phyloP scores from a whole-genome alignment of 2,329 filamentous ascomycete genomes.

The Penicillium brevicompactum region DNA sequence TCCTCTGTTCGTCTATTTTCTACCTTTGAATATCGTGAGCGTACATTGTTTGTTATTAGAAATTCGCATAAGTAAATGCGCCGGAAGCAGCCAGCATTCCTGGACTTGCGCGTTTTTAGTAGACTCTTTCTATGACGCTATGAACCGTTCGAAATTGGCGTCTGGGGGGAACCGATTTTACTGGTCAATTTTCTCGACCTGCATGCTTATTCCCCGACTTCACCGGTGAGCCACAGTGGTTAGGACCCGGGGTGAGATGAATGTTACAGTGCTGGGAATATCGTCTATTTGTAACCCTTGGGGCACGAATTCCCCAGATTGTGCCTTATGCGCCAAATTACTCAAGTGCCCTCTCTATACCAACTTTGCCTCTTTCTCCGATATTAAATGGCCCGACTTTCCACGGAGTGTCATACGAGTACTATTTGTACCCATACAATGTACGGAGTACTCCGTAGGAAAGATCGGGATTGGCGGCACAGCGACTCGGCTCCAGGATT shows the following conservation, averaged over 20 bases:
- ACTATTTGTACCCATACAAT: neutral
- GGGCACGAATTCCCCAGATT: neutral
- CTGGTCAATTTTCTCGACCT: constrained; percentile 14
- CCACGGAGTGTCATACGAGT: too few relatives aligned
- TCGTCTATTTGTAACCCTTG: too few relatives aligned
- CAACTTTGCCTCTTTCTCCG: neutral
- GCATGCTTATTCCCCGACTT: constrained; percentile 23
- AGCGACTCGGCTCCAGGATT: constrained; percentile 1
- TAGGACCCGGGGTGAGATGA: constrained; percentile 16
- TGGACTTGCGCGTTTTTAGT: constrained; percentile 5
- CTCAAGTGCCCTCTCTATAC: neutral
- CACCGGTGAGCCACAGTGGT: constrained; percentile 29
- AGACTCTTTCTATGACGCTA: constrained; percentile 28
- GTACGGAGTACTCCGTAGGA: neutral
- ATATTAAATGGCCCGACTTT: too few relatives aligned
- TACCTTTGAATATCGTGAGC: neutral
- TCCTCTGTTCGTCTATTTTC: too few relatives aligned
- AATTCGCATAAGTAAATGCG: neutral
- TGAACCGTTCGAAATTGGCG: constrained; percentile 17
- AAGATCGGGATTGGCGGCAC: constrained; percentile 5
- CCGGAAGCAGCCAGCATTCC: constrained; percentile 12
- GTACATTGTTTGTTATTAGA: neutral
- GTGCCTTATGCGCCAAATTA: neutral
- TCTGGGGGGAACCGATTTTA: constrained; percentile 19
- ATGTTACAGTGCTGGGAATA: neutral